Evolutionary conservation across 1,284 basidiomycete genomes (phyloP).

Genomic region (Moesziomyces parantarcticus): DNA sequence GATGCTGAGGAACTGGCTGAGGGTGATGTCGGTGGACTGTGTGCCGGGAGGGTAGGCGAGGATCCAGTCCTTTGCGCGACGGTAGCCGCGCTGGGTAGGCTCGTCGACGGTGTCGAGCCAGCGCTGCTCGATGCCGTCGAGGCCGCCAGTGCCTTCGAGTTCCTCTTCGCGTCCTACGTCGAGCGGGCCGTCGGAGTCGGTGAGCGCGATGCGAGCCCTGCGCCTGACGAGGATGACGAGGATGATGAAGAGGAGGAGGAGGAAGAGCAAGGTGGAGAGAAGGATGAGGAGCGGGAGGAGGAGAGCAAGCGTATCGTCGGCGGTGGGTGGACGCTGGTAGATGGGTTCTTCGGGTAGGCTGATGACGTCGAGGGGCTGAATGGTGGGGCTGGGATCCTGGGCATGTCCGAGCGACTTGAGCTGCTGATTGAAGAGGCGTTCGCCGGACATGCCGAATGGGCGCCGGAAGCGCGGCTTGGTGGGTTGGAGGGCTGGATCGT

Average conservation of each 20-base stretch:
- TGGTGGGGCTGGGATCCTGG: constrained; percentile 32
- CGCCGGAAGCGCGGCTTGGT: constrained; percentile 34
- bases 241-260: constrained; percentile 70
- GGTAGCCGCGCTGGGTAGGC: constrained; percentile 77
- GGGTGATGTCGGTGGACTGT: constrained; percentile 65
- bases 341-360: constrained; percentile 33
- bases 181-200: constrained; percentile 88
- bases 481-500: constrained; percentile 9
- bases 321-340: constrained; percentile 39
- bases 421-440: constrained; percentile 40
- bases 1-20: constrained; percentile 66
- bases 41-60: constrained; percentile 44
- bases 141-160: constrained; percentile 84
- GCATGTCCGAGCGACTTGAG: constrained; percentile 41
- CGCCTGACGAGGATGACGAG: constrained; percentile 60
- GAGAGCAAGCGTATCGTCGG: constrained; percentile 56
- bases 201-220: constrained; percentile 71
- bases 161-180: constrained; percentile 84
- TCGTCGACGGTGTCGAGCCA: constrained; percentile 90
- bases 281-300: constrained; percentile 78
- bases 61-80: constrained; percentile 83
- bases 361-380: constrained; percentile 25
- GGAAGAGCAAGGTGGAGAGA: constrained; percentile 88
- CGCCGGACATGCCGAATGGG: constrained; percentile 36
- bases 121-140: constrained; percentile 87